These are phyloP conservation scores for Clonostachys chloroleuca DNA, from an alignment of 2,329 filamentous ascomycete genomes.

Conservation along the genomic window DNA sequence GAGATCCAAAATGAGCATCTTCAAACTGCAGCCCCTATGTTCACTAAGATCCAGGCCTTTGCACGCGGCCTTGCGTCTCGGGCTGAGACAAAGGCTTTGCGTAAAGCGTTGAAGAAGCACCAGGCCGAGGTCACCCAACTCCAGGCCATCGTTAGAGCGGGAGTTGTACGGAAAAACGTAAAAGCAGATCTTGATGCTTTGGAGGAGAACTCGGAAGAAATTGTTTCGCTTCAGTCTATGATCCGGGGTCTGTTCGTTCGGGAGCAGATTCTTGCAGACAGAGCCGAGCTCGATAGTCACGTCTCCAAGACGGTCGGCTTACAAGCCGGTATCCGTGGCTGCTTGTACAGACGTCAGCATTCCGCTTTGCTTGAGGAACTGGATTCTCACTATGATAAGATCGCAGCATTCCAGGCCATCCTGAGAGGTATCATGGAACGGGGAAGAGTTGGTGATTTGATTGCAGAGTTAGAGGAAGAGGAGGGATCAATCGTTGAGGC, in stretches of 20 bases:
- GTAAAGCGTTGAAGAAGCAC: slow-evolving; percentile 42
- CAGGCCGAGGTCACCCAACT: slow-evolving; percentile 36
- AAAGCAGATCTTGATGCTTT: slow-evolving; percentile 42
- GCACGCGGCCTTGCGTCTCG: slow-evolving; percentile 44
- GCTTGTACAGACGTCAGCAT: slow-evolving; percentile 56
- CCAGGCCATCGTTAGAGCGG: slow-evolving; percentile 49
- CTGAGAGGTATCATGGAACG: slow-evolving; percentile 77
- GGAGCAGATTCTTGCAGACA: slow-evolving; percentile 39
- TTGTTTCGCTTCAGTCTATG: slow-evolving; percentile 51
- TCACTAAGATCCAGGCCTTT: slow-evolving; percentile 36
- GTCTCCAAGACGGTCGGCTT: slow-evolving; percentile 53
- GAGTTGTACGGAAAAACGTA: slow-evolving; percentile 46
- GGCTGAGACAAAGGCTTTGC: slow-evolving; percentile 34
- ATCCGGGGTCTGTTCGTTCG: slow-evolving; percentile 60
- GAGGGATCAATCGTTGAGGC: slow-evolving; percentile 73
- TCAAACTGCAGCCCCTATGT: slow-evolving; percentile 40
- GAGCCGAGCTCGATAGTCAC: slow-evolving; percentile 53
- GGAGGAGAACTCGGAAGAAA: slow-evolving; percentile 34
- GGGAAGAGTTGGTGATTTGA: slow-evolving; percentile 65
- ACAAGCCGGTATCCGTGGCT: slow-evolving; percentile 66
- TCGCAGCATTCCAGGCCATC: slow-evolving; percentile 69
- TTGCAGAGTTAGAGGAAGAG: slow-evolving; percentile 76
- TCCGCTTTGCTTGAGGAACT: slow-evolving; percentile 65
- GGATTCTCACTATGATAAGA: slow-evolving; percentile 60
- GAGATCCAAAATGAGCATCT: slow-evolving; percentile 45